Base-by-base conservation (phyloP, 495 filamentous ascomycete species). In the Trypethelium eluteriae region DNA sequence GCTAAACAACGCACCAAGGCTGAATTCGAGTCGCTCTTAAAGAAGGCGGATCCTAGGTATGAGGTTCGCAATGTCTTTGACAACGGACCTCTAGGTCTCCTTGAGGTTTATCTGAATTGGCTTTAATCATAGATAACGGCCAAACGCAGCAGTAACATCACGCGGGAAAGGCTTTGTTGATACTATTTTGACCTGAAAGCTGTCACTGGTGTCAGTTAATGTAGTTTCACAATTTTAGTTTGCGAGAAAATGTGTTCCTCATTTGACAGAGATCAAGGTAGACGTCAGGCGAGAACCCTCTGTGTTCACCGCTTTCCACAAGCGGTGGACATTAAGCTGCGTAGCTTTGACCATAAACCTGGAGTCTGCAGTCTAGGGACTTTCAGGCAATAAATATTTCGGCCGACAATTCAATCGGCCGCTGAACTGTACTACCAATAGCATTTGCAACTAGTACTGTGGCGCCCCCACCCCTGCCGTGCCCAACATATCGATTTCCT, bases 1-100 rank as follows among this genome's bases (percentile, higher is more conserved):
- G 74, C 73, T 3, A 78, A 73, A 64, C 77, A 78, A 64, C 63
- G 77, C 34, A 75, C 73, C 0, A 62, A 69, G 39, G 59, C 61
- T 6, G 76, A 79, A 35, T 78, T 74, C 65, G 67, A 56, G 49
- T 47, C 49, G 7, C 62, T 80, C 2, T 64, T 78, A 10, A 66
- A 70, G 59, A 18, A 73, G 50, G 77, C 73, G 10, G 77, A 78
- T 70, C 1, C 41, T 0, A 68, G 73, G 62, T 73, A 66, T 63
- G 63, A 68, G 64, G 53, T 76, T 34, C 16, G 38, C 2, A 71
- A 69, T 36, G 65, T 72, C 2, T 64, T 65, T 63, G 39, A 38
- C 18, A 50, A 47, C 3, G 62, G 61, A 34, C 4, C 38, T 5
- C 62, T 38, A 10, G 66, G 62, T 4, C 38, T 64, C 3, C 14